phyloP scores from a whole-genome alignment of 257 asterid species.

The Verbascum thapsus region DNA sequence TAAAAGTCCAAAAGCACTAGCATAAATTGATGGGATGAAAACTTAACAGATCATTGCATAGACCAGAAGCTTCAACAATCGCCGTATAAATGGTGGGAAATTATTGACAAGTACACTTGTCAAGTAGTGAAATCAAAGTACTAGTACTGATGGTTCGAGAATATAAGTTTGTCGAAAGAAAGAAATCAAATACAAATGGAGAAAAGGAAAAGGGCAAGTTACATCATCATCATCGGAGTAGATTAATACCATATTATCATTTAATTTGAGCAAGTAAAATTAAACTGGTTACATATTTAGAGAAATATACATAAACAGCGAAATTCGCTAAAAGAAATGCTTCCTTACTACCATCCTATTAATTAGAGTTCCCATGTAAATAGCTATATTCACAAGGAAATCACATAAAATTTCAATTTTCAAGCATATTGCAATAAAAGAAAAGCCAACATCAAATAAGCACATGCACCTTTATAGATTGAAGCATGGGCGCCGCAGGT shows the following conservation, averaged over 20 bases:
- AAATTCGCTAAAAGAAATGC: constrained; percentile 1
- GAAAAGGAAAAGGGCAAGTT: not conserved
- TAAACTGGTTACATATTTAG: not conserved
- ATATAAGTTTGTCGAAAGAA: not conserved
- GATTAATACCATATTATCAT: constrained; percentile 1
- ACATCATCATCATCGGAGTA: not conserved
- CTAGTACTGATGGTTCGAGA: not conserved
- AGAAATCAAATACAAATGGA: not conserved
- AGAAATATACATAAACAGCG: constrained; percentile 2
- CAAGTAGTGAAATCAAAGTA: not conserved
- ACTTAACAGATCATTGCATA: constrained; percentile 20
- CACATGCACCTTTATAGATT: constrained; percentile 33
- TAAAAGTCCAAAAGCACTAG: constrained; percentile 36
- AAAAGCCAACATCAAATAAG: constrained; percentile 37
- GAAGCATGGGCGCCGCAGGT: constrained; percentile 38
- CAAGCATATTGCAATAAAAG: too few relatives aligned
- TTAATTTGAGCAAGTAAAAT: not conserved
- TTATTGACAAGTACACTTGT: not conserved
- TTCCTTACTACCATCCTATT: constrained; percentile 3
- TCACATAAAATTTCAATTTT: constrained; percentile 14
- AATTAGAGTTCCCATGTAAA: not conserved
- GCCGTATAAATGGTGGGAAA: not conserved
- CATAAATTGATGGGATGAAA: constrained; percentile 27
- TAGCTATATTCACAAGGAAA: constrained; percentile 5
- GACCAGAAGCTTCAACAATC: constrained; percentile 18